Conservation (phyloP, 441 rosid genomes). For the Melastoma candidum region DNA sequence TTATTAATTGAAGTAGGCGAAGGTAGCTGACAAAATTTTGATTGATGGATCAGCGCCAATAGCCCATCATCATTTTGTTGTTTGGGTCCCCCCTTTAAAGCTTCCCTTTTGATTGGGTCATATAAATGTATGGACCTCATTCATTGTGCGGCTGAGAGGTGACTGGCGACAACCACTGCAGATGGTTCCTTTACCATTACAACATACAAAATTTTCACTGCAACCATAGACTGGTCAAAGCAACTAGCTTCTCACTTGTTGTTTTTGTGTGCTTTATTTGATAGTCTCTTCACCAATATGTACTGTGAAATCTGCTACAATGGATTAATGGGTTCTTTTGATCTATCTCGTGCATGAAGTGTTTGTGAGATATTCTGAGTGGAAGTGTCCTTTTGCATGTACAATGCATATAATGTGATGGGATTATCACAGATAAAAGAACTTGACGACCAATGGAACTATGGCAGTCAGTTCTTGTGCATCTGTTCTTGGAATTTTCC, state of each 20-base stretch:
- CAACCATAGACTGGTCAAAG: neutral
- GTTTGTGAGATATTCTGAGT: no score
- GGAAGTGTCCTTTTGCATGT: no score
- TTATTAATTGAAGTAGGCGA: neutral
- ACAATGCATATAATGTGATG: no score
- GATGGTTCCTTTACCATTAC: neutral
- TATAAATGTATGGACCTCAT: constrained; percentile 2
- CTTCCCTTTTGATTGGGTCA: neutral
- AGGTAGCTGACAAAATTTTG: neutral
- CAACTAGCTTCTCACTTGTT: neutral
- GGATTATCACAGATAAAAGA: no score
- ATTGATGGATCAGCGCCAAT: neutral
- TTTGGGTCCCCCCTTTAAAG: neutral
- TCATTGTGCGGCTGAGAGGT: neutral
- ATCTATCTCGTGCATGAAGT: no score
- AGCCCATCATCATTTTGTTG: neutral
- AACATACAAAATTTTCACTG: neutral
- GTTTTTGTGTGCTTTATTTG: neutral
- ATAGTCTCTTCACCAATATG: no score
- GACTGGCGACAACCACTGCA: neutral
- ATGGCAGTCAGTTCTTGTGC: no score
- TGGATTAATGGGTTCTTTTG: no score
- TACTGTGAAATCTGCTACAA: no score
- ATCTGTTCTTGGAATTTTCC: no score
- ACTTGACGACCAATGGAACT: no score